A percentile compares a stretch with the other conserved stretches of the same genome.
These are phyloP conservation scores for Salix caprea DNA, from an alignment of 345 rosid species.

Conservation along the genomic window DNA sequence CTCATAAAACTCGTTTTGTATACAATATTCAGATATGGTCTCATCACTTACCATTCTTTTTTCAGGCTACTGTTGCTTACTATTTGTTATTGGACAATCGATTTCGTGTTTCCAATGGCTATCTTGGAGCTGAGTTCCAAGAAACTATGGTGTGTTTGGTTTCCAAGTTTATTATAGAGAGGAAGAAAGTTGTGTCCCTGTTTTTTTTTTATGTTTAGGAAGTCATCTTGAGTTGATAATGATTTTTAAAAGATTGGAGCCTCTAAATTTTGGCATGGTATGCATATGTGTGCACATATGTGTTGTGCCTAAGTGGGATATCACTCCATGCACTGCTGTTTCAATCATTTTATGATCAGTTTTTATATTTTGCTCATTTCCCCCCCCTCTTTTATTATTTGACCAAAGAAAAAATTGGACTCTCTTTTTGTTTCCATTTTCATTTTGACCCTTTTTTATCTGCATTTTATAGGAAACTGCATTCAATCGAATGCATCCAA, in stretches of 20 bases:
- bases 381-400: not conserved
- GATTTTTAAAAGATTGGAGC: not conserved
- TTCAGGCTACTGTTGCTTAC: constrained; percentile 93
- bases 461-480: constrained; percentile 53
- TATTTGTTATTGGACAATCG: constrained; percentile 78
- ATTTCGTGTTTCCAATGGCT: constrained; percentile 66
- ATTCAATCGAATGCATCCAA: constrained; percentile 56
- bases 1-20: not conserved
- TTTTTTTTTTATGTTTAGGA: not conserved
- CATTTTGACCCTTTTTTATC: not conserved
- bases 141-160: constrained; percentile 51
- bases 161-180: not conserved
- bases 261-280: not conserved
- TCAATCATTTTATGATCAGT: not conserved
- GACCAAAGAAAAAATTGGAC: not conserved
- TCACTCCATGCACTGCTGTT: not conserved
- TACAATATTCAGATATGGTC: not conserved
- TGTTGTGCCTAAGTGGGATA: not conserved
- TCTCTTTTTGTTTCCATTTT: not conserved
- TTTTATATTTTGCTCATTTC: not conserved
- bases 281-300: not conserved
- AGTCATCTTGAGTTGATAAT: not conserved
- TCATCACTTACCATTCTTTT: constrained; percentile 12
- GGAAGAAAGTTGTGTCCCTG: not conserved
- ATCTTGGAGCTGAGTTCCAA: constrained; percentile 76